Conservation (phyloP, 148 eudicot genomes). For the Rheum nobile region DNA sequence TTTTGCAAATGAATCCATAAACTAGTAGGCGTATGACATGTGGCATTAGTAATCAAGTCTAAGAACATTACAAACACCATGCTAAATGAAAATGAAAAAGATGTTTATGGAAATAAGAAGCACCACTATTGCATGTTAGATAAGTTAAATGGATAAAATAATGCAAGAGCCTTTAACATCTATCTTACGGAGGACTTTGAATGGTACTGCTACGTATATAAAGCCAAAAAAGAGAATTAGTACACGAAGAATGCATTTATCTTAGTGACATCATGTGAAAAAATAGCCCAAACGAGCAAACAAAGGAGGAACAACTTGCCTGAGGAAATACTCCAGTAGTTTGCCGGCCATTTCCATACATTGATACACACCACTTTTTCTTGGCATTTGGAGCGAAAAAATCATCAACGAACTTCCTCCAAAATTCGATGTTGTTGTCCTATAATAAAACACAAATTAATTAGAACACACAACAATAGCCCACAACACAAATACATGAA, state of each 20-base stretch:
- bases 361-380: constrained; percentile 97
- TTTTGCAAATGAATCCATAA: background rate
- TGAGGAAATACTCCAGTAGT: constrained; percentile 92
- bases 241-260: background rate
- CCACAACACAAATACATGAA: background rate
- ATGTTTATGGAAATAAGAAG: background rate
- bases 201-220: background rate
- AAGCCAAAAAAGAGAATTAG: background rate
- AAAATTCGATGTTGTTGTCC: constrained; percentile 93
- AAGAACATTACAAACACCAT: background rate
- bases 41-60: background rate
- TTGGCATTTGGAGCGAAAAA: constrained; percentile 91
- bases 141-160: background rate
- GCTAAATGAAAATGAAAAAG: background rate
- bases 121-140: background rate
- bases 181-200: background rate
- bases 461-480: background rate
- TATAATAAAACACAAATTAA: constrained; percentile 9
- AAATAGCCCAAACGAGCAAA: background rate
- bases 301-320: constrained; percentile 19
- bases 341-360: constrained; percentile 96
- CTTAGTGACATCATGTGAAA: background rate
- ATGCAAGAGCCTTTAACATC: background rate
- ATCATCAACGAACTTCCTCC: constrained; percentile 87
- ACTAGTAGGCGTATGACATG: background rate